Conservation (phyloP, 2,329 filamentous ascomycete species). For the Cytospora chrysosperma region DNA sequence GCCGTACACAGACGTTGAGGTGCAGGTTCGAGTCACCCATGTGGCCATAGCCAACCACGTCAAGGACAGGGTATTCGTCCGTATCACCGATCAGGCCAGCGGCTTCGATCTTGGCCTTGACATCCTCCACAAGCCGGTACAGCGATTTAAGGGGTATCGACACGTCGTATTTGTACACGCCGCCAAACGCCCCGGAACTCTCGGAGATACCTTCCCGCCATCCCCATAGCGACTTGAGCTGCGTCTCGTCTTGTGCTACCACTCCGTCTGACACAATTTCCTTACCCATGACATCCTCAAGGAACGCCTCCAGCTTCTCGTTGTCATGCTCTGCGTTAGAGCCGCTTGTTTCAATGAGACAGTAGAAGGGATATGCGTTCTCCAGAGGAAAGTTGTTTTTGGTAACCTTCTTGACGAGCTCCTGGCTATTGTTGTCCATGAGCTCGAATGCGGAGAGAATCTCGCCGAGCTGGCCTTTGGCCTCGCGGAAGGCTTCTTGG, state of each 20-base stretch:
- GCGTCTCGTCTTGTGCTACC: slow-evolving; percentile 89
- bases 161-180: slow-evolving; percentile 97
- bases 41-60: slow-evolving; percentile 94
- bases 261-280: slow-evolving; percentile 88
- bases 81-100: slow-evolving; percentile 77
- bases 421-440: slow-evolving; percentile 86
- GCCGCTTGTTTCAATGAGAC: slow-evolving; percentile 92
- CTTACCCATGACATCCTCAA: slow-evolving; percentile 87
- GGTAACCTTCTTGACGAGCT: slow-evolving; percentile 71
- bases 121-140: slow-evolving; percentile 87
- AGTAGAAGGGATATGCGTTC: slow-evolving; percentile 87
- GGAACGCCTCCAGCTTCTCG: slow-evolving; percentile 84
- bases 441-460: slow-evolving; percentile 97
- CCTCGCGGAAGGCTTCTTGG: slow-evolving; percentile 80
- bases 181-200: slow-evolving; percentile 83
- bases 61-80: slow-evolving; percentile 74
- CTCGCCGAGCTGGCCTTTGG: slow-evolving; percentile 86
- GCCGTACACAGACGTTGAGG: slow-evolving; percentile 79
- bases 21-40: slow-evolving; percentile 98
- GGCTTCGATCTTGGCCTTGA: slow-evolving; percentile 66
- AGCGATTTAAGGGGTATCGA: slow-evolving; percentile 88
- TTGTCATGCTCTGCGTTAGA: slow-evolving; percentile 92
- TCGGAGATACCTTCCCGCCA: slow-evolving; percentile 95
- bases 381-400: slow-evolving; percentile 80
- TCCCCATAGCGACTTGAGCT: slow-evolving; percentile 79